Conservation (phyloP, 257 asterid species). For the Gentiana straminea region DNA sequence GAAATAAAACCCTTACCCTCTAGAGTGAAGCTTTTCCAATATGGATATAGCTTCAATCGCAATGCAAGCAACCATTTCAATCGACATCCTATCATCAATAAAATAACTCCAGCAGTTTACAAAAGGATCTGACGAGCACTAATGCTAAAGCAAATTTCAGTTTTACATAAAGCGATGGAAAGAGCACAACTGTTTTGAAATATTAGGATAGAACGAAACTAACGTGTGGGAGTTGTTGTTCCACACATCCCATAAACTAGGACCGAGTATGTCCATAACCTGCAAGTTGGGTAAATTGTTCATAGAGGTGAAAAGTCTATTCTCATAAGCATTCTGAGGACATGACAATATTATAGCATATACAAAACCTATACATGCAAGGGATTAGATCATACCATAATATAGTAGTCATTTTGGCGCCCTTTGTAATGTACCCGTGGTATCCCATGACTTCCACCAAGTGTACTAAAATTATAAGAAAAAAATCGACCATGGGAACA, state of each 20-base stretch:
- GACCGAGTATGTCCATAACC: conserved; percentile 97
- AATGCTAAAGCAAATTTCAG: too few species aligned
- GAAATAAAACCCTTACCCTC: conserved; percentile 28
- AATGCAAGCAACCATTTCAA: conserved; percentile 69
- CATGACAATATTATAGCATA: too few species aligned
- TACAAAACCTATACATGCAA: not conserved
- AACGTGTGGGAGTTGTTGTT: conserved; percentile 52
- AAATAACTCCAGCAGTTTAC: not conserved
- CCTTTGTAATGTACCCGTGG: conserved; percentile 82
- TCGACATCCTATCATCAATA: conserved; percentile 44
- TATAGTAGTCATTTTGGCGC: conserved; percentile 57
- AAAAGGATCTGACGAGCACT: too few species aligned
- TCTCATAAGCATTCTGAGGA: too few species aligned
- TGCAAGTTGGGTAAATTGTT: conserved; percentile 13
- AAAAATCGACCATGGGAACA: not conserved
- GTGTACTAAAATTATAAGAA: conserved; percentile 26
- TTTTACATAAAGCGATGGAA: too few species aligned
- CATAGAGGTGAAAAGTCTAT: too few species aligned
- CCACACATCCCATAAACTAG: conserved; percentile 82
- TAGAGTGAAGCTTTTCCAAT: conserved; percentile 55
- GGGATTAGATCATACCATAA: conserved; percentile 40
- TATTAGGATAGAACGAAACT: conserved; percentile 4
- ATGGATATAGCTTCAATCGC: conserved; percentile 66
- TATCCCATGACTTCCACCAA: conserved; percentile 82
- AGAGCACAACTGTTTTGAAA: too few species aligned